These are phyloP conservation scores for Wickerhamiella qilinensis DNA, from an alignment of 805 yeast species.

Conservation along the genomic window DNA sequence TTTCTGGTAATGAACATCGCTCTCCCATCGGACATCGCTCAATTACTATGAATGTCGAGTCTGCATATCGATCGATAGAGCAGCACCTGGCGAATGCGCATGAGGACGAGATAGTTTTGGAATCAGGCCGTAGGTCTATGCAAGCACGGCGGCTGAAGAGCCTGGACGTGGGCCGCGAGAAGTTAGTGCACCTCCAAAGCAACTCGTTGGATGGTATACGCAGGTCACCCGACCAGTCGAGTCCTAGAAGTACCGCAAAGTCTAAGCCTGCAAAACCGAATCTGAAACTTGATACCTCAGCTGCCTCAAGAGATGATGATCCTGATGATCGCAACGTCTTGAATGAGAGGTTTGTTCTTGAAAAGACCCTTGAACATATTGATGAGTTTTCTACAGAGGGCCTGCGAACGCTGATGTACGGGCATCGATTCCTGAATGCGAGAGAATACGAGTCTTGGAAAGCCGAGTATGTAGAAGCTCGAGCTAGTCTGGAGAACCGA, in stretches of 20 bases:
- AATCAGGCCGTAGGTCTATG: slow-evolving; percentile 13
- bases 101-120: slow-evolving; percentile 12
- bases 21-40: slow-evolving; percentile 4
- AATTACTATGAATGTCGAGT: slow-evolving; percentile 2
- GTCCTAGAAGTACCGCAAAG: background rate
- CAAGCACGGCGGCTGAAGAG: slow-evolving; percentile 1
- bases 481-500: slow-evolving; percentile 57
- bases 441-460: slow-evolving; percentile 54
- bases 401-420: slow-evolving; percentile 71
- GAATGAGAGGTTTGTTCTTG: slow-evolving; percentile 65
- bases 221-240: background rate
- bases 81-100: slow-evolving; percentile 10
- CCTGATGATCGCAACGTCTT: slow-evolving; percentile 20
- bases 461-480: slow-evolving; percentile 51
- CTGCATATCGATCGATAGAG: slow-evolving; percentile 6
- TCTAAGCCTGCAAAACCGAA: background rate
- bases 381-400: slow-evolving; percentile 95
- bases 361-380: slow-evolving; percentile 73
- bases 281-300: background rate
- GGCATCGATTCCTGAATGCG: slow-evolving; percentile 52
- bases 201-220: background rate
- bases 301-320: background rate
- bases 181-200: background rate
- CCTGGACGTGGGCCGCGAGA: background rate
- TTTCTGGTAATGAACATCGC: background rate